phyloP scores from a whole-genome alignment of 2,329 filamentous ascomycete genomes.

The Fusarium sulawesiense region DNA sequence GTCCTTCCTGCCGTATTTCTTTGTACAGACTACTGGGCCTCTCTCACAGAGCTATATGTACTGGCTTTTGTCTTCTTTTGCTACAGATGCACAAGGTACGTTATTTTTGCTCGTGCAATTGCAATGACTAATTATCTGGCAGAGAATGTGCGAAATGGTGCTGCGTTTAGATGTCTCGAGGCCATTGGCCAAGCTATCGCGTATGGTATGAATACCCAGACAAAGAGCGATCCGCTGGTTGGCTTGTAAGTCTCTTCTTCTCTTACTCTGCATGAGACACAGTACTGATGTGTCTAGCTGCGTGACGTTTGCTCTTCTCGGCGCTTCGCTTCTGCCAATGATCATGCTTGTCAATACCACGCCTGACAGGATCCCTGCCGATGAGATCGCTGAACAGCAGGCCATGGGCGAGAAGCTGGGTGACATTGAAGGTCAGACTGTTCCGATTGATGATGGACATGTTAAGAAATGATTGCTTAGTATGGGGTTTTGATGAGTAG shows the following conservation, averaged over 20 bases:
- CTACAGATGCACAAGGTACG: slow-evolving; percentile 20
- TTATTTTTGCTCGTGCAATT: too few species aligned
- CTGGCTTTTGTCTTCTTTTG: slow-evolving; percentile 18
- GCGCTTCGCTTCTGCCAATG: slow-evolving; percentile 14
- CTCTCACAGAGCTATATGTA: slow-evolving; percentile 20
- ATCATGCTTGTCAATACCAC: slow-evolving; percentile 23
- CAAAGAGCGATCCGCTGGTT: slow-evolving; percentile 12
- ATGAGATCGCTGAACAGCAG: slow-evolving; percentile 12
- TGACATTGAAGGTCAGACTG: slow-evolving; percentile 3
- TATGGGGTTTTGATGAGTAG: neutral
- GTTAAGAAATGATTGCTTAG: neutral
- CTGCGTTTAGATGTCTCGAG: slow-evolving; percentile 15
- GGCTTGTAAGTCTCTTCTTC: neutral
- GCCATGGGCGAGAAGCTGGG: neutral
- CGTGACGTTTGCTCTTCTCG: neutral
- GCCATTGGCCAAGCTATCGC: slow-evolving; percentile 12
- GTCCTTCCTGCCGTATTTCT: slow-evolving; percentile 10
- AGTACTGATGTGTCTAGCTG: neutral
- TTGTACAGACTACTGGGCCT: slow-evolving; percentile 12
- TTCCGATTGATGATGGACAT: neutral
- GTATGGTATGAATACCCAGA: slow-evolving; percentile 21
- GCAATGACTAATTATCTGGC: rapidly evolving
- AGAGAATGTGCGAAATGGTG: slow-evolving; percentile 17
- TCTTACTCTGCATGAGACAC: rapidly evolving
- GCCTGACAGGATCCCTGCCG: slow-evolving; percentile 15